These are phyloP conservation scores for Penicillium sp. DNA, from an alignment of 2,329 filamentous ascomycete genomes.

Conservation along the genomic window DNA sequence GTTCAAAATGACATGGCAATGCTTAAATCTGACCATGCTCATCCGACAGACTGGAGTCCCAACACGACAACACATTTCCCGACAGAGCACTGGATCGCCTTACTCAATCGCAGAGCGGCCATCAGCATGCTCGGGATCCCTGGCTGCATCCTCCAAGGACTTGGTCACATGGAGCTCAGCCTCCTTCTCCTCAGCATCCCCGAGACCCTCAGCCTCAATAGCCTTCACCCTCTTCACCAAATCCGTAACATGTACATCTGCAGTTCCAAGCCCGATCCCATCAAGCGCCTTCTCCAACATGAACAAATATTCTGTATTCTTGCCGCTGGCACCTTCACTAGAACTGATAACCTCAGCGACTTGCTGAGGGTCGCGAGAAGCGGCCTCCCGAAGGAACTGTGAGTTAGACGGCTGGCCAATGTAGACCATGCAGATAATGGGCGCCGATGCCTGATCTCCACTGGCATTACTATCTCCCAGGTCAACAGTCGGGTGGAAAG, in stretches of 20 bases:
- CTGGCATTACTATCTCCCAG: not conserved
- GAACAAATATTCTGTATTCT: slow-evolving; percentile 87
- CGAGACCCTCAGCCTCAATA: slow-evolving; percentile 52
- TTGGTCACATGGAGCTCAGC: slow-evolving; percentile 31
- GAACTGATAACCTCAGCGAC: slow-evolving; percentile 79
- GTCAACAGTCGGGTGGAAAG: slow-evolving; percentile 60
- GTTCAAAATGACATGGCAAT: not conserved
- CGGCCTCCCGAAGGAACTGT: slow-evolving; percentile 68
- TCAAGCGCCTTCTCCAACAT: slow-evolving; percentile 74
- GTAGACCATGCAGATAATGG: slow-evolving; percentile 73
- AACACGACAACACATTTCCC: not conserved
- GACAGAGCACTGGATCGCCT: not conserved
- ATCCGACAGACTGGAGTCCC: too few species aligned
- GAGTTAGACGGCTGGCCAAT: slow-evolving; percentile 92
- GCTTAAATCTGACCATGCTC: not conserved
- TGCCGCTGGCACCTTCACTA: slow-evolving; percentile 80
- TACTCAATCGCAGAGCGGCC: slow-evolving; percentile 19
- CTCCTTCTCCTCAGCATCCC: slow-evolving; percentile 34
- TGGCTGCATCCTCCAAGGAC: slow-evolving; percentile 22
- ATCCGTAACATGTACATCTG: slow-evolving; percentile 82
- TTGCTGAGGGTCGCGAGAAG: slow-evolving; percentile 69
- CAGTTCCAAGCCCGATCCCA: slow-evolving; percentile 72
- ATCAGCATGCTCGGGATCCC: slow-evolving; percentile 10
- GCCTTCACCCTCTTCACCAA: slow-evolving; percentile 71
- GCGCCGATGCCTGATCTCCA: slow-evolving; percentile 9